These are phyloP conservation scores for Eleusine coracana DNA, from an alignment of 176 grass and related monocot genomes.

Conservation along the genomic window DNA sequence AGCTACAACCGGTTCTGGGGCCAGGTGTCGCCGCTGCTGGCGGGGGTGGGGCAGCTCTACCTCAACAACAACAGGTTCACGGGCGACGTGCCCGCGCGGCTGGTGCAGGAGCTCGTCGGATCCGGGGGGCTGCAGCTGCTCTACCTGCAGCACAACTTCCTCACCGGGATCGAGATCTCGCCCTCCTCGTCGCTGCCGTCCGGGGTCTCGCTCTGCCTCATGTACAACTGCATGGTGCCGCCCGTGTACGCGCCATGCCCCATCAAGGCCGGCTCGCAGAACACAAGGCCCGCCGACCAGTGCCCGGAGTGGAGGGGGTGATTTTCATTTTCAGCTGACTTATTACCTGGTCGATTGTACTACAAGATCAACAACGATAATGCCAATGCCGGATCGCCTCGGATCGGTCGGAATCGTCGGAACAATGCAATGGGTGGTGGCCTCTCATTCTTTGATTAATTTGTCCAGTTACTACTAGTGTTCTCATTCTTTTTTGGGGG, in stretches of 20 bases:
- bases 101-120: constrained; percentile 84
- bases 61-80: constrained; percentile 98
- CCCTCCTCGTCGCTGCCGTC: constrained; percentile 73
- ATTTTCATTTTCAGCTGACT: background rate
- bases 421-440: constrained; percentile 33
- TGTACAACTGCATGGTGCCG: constrained; percentile 98
- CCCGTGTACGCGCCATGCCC: constrained; percentile 88
- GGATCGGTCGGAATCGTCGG: constrained; percentile 27
- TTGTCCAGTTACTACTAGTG: constrained; percentile 60
- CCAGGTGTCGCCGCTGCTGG: constrained; percentile 67
- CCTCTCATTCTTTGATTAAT: constrained; percentile 87
- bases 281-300: constrained; percentile 86
- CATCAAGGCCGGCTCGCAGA: constrained; percentile 86
- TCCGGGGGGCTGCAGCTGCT: constrained; percentile 73
- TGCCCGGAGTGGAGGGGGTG: constrained; percentile 86
- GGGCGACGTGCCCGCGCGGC: constrained; percentile 74
- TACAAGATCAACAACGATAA: background rate
- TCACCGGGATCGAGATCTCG: constrained; percentile 82
- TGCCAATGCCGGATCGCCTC: constrained; percentile 44
- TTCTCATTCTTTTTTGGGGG: constrained; percentile 44
- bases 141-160: constrained; percentile 98
- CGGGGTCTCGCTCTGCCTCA: constrained; percentile 79
- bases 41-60: constrained; percentile 76
- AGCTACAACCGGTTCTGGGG: constrained; percentile 91
- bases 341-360: background rate